Conservation (phyloP, 805 yeast genomes). For the Spathaspora girioi region DNA sequence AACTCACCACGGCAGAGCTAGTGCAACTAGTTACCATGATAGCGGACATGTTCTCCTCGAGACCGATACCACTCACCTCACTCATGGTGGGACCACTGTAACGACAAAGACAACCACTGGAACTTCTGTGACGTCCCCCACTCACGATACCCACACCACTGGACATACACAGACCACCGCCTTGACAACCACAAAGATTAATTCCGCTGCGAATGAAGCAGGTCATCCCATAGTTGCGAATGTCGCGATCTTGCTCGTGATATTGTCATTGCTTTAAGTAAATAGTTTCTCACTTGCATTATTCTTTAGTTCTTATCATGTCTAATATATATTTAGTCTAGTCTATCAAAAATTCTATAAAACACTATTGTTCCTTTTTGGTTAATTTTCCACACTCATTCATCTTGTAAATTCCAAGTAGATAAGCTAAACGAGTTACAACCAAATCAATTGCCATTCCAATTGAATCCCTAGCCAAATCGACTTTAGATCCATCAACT, state of each 20-base stretch:
- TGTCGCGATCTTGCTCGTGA: background rate
- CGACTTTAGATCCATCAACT: conserved; percentile 92
- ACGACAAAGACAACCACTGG: background rate
- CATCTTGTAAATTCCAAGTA: conserved; percentile 71
- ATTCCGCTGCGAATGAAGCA: background rate
- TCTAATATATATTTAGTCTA: background rate
- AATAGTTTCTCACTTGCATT: background rate
- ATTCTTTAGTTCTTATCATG: background rate
- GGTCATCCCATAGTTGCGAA: background rate
- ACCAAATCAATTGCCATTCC: conserved; percentile 93
- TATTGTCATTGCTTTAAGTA: background rate
- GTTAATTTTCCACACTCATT: conserved; percentile 11
- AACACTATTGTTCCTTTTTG: background rate
- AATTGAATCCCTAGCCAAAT: conserved; percentile 83
- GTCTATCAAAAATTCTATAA: background rate
- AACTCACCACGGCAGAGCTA: background rate
- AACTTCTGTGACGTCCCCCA: background rate
- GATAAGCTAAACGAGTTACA: conserved; percentile 71
- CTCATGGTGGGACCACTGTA: background rate
- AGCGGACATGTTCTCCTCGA: background rate
- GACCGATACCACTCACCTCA: background rate
- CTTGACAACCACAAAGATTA: background rate
- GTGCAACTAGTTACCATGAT: background rate
- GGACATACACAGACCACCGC: background rate
- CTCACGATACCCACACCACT: background rate